Evolutionary conservation across 73 alveolate species (phyloP).

Genomic region (Tetrahymena thermophila): DNA sequence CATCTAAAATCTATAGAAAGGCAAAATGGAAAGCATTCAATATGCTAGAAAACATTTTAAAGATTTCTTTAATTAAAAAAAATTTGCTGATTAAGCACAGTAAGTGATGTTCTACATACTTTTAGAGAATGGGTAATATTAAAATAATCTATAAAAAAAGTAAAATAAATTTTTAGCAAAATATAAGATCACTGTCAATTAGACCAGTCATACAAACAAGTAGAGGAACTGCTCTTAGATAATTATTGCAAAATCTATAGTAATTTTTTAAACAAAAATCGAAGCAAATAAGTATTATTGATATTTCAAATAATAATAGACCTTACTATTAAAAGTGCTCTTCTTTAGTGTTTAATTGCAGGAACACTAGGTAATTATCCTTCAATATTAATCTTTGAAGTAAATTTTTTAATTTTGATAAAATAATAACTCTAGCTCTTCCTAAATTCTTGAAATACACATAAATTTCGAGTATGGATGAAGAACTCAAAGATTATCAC

Average conservation of each 20-base stretch:
- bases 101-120: neutral
- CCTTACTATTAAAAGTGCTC: conserved; percentile 5
- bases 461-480: neutral
- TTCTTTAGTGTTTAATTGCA: neutral
- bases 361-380: neutral
- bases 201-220: neutral
- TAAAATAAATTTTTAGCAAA: neutral
- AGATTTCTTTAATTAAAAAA: neutral
- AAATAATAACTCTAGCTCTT: conserved; percentile 5
- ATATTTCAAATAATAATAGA: neutral
- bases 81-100: neutral
- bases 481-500: neutral
- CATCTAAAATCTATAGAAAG: neutral
- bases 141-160: neutral
- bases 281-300: neutral
- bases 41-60: neutral
- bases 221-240: neutral
- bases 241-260: neutral
- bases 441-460: conserved; percentile 37
- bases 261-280: neutral
- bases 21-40: neutral
- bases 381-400: neutral
- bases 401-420: neutral
- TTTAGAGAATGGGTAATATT: neutral
- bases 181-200: neutral